These are phyloP conservation scores for Colletotrichum sp. DNA, from an alignment of 2,329 filamentous ascomycete genomes.

Conservation along the genomic window DNA sequence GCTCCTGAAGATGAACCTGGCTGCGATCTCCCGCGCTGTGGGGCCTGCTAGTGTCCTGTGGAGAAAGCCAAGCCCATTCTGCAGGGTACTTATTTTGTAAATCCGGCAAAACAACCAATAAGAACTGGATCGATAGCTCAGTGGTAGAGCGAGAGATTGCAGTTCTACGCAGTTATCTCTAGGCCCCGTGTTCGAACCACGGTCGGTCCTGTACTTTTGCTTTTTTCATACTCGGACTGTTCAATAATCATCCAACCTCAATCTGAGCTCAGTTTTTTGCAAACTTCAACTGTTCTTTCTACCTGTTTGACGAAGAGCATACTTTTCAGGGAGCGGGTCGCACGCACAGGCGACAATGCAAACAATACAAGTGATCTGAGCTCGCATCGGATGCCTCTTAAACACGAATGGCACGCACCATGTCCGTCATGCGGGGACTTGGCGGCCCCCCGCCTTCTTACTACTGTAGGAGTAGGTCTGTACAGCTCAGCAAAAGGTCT, in stretches of 20 bases:
- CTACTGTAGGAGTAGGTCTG: background rate
- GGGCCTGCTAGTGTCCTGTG: background rate
- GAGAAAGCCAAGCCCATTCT: background rate
- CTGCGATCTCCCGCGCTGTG: background rate
- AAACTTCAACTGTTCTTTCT: background rate
- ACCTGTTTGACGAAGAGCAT: background rate
- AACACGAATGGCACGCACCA: background rate
- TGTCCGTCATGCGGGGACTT: slow-evolving; percentile 7
- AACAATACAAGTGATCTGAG: background rate
- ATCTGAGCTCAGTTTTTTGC: background rate
- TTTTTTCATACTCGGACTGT: background rate
- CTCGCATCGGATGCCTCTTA: slow-evolving; percentile 4
- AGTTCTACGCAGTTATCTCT: slow-evolving; percentile 13
- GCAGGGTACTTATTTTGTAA: background rate
- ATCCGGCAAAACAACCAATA: background rate
- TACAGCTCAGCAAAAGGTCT: background rate
- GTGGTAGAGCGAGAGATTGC: slow-evolving; percentile 24
- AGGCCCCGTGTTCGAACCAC: slow-evolving; percentile 22
- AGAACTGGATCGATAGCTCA: slow-evolving; percentile 20
- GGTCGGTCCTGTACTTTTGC: slow-evolving; percentile 10
- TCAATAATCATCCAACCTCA: too few relatives aligned
- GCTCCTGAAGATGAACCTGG: background rate
- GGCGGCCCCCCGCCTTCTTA: background rate
- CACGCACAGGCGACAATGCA: background rate
- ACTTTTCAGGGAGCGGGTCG: background rate